These are phyloP conservation scores for Neurospora sp. DNA, from an alignment of 495 filamentous ascomycete genomes.

Conservation along the genomic window DNA sequence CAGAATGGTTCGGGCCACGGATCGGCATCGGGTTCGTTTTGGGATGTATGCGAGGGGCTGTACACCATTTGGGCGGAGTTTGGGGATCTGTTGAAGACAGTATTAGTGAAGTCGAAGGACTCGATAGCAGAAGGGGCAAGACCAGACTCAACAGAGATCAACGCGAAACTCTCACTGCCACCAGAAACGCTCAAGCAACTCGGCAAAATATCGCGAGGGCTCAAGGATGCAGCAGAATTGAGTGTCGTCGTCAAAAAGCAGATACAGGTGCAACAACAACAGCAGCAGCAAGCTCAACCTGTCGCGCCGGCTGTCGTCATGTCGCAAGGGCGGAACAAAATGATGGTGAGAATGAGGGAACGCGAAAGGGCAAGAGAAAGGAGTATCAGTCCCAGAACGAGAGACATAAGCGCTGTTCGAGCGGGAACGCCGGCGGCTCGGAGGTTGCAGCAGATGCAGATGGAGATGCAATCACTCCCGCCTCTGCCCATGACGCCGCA, in stretches of 20 bases:
- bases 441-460: slow-evolving; percentile 3
- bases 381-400: neutral
- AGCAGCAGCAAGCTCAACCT: neutral
- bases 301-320: neutral
- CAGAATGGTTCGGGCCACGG: slow-evolving; percentile 24
- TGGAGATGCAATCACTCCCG: slow-evolving; percentile 6
- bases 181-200: slow-evolving; percentile 55
- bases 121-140: neutral
- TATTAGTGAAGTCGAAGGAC: slow-evolving; percentile 33
- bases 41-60: slow-evolving; percentile 64
- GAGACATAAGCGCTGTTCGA: neutral
- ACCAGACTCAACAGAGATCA: neutral
- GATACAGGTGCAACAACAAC: neutral
- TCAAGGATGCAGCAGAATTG: slow-evolving; percentile 62
- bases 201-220: slow-evolving; percentile 59
- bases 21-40: slow-evolving; percentile 55
- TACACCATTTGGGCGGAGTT: slow-evolving; percentile 63
- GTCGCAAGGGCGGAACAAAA: neutral
- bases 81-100: slow-evolving; percentile 55
- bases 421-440: neutral
- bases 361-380: neutral
- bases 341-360: neutral
- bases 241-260: slow-evolving; percentile 38
- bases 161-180: slow-evolving; percentile 35
- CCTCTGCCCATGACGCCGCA: slow-evolving; percentile 41